Conservation (phyloP, 163 green algal species). For the Chlorella variabilis region DNA sequence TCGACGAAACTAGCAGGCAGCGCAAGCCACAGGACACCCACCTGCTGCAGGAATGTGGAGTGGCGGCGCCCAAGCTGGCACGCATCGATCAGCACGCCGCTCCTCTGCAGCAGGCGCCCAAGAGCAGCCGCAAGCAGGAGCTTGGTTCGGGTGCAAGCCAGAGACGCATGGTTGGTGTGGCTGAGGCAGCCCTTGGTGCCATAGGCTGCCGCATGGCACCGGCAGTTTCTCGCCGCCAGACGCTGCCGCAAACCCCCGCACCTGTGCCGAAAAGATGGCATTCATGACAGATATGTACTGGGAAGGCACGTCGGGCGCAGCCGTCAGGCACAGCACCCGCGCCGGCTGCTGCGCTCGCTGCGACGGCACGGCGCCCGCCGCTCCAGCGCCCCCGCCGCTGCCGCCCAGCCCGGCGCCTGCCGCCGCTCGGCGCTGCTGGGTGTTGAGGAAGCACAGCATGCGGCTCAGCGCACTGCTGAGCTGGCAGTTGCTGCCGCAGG, state of each 20-base stretch:
- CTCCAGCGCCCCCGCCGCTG: not conserved
- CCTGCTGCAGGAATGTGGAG: constrained; percentile 80
- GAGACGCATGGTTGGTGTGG: too few species aligned
- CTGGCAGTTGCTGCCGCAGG: not conserved
- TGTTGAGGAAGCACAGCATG: constrained; percentile 79
- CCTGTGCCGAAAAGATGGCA: constrained; percentile 87
- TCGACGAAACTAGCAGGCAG: too few species aligned
- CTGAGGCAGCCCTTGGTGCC: too few species aligned
- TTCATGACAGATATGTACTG: constrained; percentile 98
- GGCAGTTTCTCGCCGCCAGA: too few species aligned
- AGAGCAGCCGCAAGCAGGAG: too few species aligned
- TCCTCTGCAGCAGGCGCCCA: constrained; percentile 54
- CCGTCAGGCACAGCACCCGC: constrained; percentile 73
- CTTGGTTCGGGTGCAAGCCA: too few species aligned
- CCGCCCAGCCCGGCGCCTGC: not conserved
- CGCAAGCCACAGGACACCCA: too few species aligned
- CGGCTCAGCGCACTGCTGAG: constrained; percentile 62
- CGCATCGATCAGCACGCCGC: constrained; percentile 77
- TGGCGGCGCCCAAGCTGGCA: constrained; percentile 68
- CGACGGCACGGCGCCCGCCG: not conserved
- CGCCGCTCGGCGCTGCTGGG: not conserved
- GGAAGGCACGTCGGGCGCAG: constrained; percentile 64
- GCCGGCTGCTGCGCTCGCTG: constrained; percentile 24
- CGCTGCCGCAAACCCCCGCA: too few species aligned
- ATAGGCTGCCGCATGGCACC: too few species aligned